Evolutionary conservation across 345 rosid species (phyloP).

Genomic region (Populus simonii): DNA sequence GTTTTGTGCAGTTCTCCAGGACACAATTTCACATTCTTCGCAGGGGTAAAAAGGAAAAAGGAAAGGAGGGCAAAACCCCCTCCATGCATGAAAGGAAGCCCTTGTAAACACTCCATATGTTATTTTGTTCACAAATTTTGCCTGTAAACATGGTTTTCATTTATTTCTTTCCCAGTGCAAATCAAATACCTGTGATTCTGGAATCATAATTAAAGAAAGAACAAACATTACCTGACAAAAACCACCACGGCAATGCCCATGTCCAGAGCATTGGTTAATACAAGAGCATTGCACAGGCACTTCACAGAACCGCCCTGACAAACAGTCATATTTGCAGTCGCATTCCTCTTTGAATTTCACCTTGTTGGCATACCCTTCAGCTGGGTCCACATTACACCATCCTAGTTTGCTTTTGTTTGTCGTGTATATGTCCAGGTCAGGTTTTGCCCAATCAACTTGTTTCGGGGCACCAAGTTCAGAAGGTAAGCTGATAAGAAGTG

Average conservation of each 20-base stretch:
- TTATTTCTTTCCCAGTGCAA: not conserved
- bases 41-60: too few relatives aligned
- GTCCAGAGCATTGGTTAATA: slow-evolving; percentile 87
- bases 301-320: slow-evolving; percentile 84
- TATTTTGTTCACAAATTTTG: not conserved
- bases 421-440: slow-evolving; percentile 75
- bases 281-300: slow-evolving; percentile 71
- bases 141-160: not conserved
- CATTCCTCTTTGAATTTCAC: slow-evolving; percentile 76
- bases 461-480: slow-evolving; percentile 59
- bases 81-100: too few relatives aligned
- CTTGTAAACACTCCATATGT: too few relatives aligned
- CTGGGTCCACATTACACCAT: slow-evolving; percentile 95
- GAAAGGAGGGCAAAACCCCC: too few relatives aligned
- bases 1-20: too few relatives aligned
- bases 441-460: slow-evolving; percentile 68
- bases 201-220: not conserved
- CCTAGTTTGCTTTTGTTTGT: slow-evolving; percentile 73
- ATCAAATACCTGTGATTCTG: not conserved
- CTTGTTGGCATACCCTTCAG: slow-evolving; percentile 59
- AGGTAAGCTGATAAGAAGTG: slow-evolving; percentile 50
- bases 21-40: too few relatives aligned
- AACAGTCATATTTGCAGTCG: slow-evolving; percentile 91
- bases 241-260: slow-evolving; percentile 89
- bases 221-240: slow-evolving; percentile 70